Conservation (phyloP, 164 flowering plant species). For the Houttuynia cordata region DNA sequence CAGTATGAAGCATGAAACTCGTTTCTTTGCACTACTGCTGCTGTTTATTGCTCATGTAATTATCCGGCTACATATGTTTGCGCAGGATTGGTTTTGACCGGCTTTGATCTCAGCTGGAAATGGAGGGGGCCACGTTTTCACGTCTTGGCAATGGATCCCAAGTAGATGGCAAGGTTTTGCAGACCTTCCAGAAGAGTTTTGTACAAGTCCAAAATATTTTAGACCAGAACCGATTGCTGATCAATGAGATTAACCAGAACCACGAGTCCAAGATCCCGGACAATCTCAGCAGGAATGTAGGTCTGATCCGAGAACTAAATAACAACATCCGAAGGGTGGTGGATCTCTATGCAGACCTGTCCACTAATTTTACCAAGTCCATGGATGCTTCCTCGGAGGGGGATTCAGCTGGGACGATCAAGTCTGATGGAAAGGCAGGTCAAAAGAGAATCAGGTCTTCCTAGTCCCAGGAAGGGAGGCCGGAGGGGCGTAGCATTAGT, state of each 20-base stretch:
- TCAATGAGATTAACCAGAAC: constrained; percentile 79
- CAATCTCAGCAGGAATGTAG: constrained; percentile 61
- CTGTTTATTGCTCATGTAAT: neutral
- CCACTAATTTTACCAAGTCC: constrained; percentile 47
- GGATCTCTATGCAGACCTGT: constrained; percentile 66
- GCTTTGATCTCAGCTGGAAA: constrained; percentile 1
- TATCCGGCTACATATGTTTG: neutral
- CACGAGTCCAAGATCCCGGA: constrained; percentile 72
- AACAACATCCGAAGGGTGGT: constrained; percentile 79
- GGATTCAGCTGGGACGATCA: constrained; percentile 43
- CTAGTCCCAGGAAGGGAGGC: constrained; percentile 9
- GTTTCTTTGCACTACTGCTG: neutral
- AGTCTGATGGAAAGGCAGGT: constrained; percentile 44
- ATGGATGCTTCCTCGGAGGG: constrained; percentile 63
- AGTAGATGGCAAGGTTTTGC: constrained; percentile 53
- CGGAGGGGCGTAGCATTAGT: neutral
- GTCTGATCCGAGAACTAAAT: constrained; percentile 72
- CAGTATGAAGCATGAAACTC: neutral
- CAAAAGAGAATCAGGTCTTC: constrained; percentile 67
- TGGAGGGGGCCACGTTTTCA: constrained; percentile 43
- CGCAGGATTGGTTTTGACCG: constrained; percentile 7
- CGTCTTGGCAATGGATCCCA: constrained; percentile 41
- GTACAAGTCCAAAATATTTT: constrained; percentile 11
- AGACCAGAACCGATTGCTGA: constrained; percentile 43
- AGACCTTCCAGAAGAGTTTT: constrained; percentile 48